These are phyloP conservation scores for Gamarada debralockiae DNA, from an alignment of 495 filamentous ascomycete species.

Conservation along the genomic window DNA sequence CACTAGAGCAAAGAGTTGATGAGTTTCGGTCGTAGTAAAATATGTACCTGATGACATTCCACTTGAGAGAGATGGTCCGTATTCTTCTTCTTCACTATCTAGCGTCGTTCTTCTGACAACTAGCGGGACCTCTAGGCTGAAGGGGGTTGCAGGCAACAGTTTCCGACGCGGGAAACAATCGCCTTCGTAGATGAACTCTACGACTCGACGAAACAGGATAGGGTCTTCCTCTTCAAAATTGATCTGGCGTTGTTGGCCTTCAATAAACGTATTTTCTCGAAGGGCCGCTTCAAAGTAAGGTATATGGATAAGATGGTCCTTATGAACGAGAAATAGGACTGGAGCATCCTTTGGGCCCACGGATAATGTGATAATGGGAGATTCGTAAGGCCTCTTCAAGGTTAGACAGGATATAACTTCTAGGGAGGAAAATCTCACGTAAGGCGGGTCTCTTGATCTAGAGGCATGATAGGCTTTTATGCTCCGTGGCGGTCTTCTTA, in stretches of 20 bases:
- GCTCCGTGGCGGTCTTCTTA: no score
- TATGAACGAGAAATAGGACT: background rate
- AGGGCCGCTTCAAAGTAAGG: constrained; percentile 1
- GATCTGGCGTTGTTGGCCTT: constrained; percentile 1
- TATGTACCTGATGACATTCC: no score
- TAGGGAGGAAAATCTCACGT: background rate
- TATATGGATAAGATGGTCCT: background rate
- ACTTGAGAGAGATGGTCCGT: no score
- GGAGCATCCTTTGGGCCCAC: background rate
- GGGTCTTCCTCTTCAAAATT: constrained; percentile 8
- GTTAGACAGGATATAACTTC: background rate
- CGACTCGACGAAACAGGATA: background rate
- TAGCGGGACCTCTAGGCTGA: no score
- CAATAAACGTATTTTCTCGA: constrained; percentile 1
- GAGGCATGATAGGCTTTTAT: background rate
- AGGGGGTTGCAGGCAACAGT: background rate
- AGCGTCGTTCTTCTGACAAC: no score
- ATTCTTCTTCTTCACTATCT: no score
- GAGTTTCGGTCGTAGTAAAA: no score
- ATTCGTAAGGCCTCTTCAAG: background rate
- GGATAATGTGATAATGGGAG: background rate
- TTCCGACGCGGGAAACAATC: constrained; percentile 4
- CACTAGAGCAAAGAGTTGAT: no score
- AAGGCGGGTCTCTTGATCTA: background rate
- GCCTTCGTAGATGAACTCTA: constrained; percentile 8